Conservation (phyloP, 2,329 filamentous ascomycete species). For the Sporothrix schenckii region DNA sequence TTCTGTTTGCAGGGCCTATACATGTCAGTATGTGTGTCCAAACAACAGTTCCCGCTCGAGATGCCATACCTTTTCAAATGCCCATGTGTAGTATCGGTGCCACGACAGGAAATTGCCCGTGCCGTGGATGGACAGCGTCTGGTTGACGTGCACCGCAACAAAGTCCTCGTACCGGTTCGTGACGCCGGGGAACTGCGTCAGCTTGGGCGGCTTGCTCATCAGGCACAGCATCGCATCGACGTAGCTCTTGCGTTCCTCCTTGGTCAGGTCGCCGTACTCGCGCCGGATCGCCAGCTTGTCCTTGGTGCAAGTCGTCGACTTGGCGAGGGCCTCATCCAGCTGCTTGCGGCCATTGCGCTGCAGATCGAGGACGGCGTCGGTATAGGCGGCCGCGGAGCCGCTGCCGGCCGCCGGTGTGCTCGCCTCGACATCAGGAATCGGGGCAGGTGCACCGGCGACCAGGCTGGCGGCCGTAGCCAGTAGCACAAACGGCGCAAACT, state of each 20-base stretch:
- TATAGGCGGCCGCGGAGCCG: neutral
- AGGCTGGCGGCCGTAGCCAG: conserved; percentile 19
- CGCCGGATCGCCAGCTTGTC: conserved; percentile 41
- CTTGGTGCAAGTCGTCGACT: conserved; percentile 43
- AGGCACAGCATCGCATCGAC: conserved; percentile 44
- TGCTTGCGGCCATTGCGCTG: conserved; percentile 39
- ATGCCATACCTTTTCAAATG: conserved; percentile 44
- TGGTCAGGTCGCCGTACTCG: conserved; percentile 42
- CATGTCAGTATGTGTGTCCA: neutral
- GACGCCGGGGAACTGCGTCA: conserved; percentile 34
- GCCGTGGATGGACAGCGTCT: conserved; percentile 41
- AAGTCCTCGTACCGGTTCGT: conserved; percentile 41
- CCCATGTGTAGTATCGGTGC: conserved; percentile 49
- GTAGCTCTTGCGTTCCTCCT: conserved; percentile 41
- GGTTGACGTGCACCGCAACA: conserved; percentile 46
- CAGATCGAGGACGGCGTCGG: conserved; percentile 40
- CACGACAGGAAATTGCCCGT: conserved; percentile 48
- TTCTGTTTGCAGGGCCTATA: conserved; percentile 39
- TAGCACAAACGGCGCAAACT: conserved; percentile 17
- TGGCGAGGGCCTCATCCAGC: conserved; percentile 40
- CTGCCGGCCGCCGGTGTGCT: neutral
- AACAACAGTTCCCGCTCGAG: neutral
- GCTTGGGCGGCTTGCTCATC: conserved; percentile 42
- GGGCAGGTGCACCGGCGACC: neutral
- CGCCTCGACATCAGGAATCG: neutral